Conservation (phyloP, 192 early-diverging fungal genomes). For the Cladochytrium replicatum region DNA sequence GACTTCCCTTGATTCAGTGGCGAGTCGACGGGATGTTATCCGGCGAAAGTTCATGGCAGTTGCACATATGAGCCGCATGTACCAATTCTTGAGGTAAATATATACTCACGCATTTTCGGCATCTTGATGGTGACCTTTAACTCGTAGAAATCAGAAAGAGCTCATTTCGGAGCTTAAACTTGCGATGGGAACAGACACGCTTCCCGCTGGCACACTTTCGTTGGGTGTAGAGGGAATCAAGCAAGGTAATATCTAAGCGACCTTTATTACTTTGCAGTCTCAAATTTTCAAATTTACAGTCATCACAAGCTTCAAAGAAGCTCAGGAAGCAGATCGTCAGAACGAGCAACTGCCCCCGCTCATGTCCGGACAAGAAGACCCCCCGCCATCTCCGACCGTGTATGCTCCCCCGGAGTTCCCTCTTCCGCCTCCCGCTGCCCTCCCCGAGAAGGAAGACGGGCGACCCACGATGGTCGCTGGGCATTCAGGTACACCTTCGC, state of each 20-base stretch:
- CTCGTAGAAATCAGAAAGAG: conserved; percentile 51
- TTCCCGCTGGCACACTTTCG: conserved; percentile 64
- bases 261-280: not conserved
- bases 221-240: conserved; percentile 70
- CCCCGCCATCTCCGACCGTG: not conserved
- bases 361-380: not conserved
- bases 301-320: conserved; percentile 71
- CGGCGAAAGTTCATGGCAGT: conserved; percentile 67
- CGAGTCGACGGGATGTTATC: conserved; percentile 39
- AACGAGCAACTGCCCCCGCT: conserved; percentile 71
- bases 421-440: too few species aligned
- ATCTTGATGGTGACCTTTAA: too few species aligned
- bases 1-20: conserved; percentile 1
- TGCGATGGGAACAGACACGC: conserved; percentile 53
- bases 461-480: too few species aligned
- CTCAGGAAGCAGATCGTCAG: conserved; percentile 62
- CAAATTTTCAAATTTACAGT: conserved; percentile 18
- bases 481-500: too few species aligned
- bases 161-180: conserved; percentile 68
- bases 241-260: conserved; percentile 28
- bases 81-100: conserved; percentile 59
- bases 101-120: too few species aligned
- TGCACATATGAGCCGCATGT: conserved; percentile 68
- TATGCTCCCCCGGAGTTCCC: not conserved
- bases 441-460: too few species aligned